phyloP scores from a whole-genome alignment of 768 basidiomycete species.

The Kwoniella mangroviensis region DNA sequence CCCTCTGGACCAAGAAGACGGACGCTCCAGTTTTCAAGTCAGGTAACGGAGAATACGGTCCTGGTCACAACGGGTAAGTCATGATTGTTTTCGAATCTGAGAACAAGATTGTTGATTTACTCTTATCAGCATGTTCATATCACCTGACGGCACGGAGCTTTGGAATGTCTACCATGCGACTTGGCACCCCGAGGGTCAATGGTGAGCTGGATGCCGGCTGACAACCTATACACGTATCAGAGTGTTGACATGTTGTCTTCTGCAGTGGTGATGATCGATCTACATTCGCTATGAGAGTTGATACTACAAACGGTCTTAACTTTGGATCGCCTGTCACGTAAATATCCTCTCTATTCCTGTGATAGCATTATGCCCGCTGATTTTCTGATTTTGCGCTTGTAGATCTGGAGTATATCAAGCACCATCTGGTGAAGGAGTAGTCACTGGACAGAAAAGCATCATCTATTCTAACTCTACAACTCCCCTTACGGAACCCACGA shows the following conservation, averaged over 20 bases:
- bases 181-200: conserved; percentile 24
- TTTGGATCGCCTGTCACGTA: conserved; percentile 18
- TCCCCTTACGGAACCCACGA: neutral
- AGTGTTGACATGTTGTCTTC: neutral
- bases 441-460: neutral
- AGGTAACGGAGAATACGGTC: conserved; percentile 34
- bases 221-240: no score
- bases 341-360: neutral
- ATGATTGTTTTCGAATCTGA: neutral
- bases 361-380: neutral
- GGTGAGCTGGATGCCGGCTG: conserved; percentile 13
- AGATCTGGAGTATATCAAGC: neutral
- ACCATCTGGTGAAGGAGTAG: neutral
- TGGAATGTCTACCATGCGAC: conserved; percentile 36
- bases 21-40: conserved; percentile 31
- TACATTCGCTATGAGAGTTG: conserved; percentile 9
- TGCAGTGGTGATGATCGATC: conserved; percentile 17
- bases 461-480: neutral
- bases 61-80: conserved; percentile 30
- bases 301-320: conserved; percentile 9
- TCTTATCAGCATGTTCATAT: conserved; percentile 24
- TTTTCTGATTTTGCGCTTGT: neutral
- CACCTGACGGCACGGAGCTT: conserved; percentile 29
- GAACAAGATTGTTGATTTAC: neutral
- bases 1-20: conserved; percentile 28